Base-by-base conservation (phyloP, 169 alveolate species). In the Plasmodium inui region DNA sequence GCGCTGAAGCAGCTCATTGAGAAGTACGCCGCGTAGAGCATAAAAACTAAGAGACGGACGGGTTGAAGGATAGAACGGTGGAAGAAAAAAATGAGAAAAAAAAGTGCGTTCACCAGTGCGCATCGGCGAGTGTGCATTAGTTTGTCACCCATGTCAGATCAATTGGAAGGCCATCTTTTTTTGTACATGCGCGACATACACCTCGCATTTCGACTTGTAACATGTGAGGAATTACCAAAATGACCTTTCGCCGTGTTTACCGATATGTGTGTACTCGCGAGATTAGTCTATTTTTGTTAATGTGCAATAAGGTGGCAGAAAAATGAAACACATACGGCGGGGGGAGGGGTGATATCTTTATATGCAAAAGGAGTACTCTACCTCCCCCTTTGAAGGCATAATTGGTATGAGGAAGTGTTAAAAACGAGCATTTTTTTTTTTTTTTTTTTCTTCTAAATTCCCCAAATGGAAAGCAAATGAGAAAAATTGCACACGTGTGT, bases 1-100 rank as follows among this genome's bases (percentile, higher is more conserved):
- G 94, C 93, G 55, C 89, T 96, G 74, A 96, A 90, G 61, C 84
- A 91, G 26, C 92, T 91, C 14, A 82, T 91, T 53, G 95, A 91
- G 57, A 91, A 91, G 83, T 34, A 91, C 61, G 95, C 92, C 72
- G 81, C 92, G 4, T 91, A 81, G 57, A 73, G 26, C 10, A 28
- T 26, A 67, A n/a, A 26, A 67, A 3, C 30, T 67, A n/a, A 82
- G n/a, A 3, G 70, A 55, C 28, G 55, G 37, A 9, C 53, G 53
- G 17, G 19, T 46, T n/a, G 57, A 82, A 3, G 17, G 32, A 1
- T 53, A 10, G 12, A 44, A 50, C 61, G 22, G 6, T 80, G 41
- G 41, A 80, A 26, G 61, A 26, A 17, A 17, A 50, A 44, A 14
- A 37, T 44, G 7, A 28, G 44, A 74, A 17, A 74, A 6, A 9